Percentiles rank a stretch among this genome's conserved stretches.
These are phyloP conservation scores for Mycena pura DNA, from an alignment of 768 basidiomycete genomes.

Conservation along the genomic window DNA sequence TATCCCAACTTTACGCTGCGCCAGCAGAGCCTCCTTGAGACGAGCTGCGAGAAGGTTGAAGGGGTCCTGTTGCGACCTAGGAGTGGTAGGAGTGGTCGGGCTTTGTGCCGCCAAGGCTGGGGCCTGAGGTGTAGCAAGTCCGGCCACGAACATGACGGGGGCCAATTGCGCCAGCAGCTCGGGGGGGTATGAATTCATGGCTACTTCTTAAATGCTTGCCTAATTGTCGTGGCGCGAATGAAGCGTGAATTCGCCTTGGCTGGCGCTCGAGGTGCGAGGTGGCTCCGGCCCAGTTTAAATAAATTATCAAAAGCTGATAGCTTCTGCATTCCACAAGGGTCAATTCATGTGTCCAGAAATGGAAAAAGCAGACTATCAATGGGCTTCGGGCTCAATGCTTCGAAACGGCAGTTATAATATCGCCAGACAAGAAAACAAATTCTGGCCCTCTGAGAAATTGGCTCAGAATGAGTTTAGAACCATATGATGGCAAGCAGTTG, in stretches of 20 bases:
- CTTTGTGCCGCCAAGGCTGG: slow-evolving; percentile 31
- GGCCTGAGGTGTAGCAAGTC: slow-evolving; percentile 57
- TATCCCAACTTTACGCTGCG: slow-evolving; percentile 67
- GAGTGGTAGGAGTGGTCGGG: slow-evolving; percentile 29
- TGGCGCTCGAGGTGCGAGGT: background rate
- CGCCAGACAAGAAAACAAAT: too few species aligned
- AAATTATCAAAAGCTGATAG: background rate
- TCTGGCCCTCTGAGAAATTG: too few species aligned
- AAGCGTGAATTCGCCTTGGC: background rate
- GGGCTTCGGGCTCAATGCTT: too few species aligned
- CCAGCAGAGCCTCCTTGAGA: slow-evolving; percentile 71
- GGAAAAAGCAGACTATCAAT: too few species aligned
- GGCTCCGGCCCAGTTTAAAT: background rate
- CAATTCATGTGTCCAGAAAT: too few species aligned
- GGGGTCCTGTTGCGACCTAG: slow-evolving; percentile 55
- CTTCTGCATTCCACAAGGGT: background rate
- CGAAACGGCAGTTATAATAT: too few species aligned
- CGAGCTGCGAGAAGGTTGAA: slow-evolving; percentile 66
- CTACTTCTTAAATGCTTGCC: background rate
- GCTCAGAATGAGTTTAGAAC: too few species aligned
- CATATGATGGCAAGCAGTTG: too few species aligned
- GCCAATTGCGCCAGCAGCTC: slow-evolving; percentile 89
- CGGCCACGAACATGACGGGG: slow-evolving; percentile 95
- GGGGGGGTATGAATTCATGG: slow-evolving; percentile 92
- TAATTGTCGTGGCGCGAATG: background rate